Conservation (phyloP, 2,329 filamentous ascomycete species). For the Calonectria naviculata region DNA sequence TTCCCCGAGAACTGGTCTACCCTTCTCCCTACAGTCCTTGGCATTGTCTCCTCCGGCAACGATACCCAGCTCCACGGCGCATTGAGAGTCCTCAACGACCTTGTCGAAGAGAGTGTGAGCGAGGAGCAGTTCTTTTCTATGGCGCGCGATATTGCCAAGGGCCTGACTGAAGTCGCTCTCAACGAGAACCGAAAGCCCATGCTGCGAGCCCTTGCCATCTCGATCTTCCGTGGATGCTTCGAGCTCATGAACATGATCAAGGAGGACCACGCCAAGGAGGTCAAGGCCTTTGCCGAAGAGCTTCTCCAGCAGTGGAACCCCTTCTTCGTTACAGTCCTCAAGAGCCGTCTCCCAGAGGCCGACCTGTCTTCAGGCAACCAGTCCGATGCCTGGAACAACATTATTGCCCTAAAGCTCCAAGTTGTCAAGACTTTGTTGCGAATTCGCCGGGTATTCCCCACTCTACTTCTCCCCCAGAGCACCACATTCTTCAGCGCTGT, state of each 20-base stretch:
- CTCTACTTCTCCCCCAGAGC: constrained; percentile 84
- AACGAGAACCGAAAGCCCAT: constrained; percentile 79
- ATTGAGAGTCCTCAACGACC: constrained; percentile 85
- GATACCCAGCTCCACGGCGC: constrained; percentile 90
- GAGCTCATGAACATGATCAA: constrained; percentile 97
- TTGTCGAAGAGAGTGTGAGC: constrained; percentile 93
- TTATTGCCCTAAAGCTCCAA: constrained; percentile 90
- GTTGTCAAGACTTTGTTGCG: constrained; percentile 95
- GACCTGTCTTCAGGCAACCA: constrained; percentile 56
- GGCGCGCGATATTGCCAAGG: constrained; percentile 85
- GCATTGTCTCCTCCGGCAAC: constrained; percentile 78
- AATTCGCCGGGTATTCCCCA: constrained; percentile 85
- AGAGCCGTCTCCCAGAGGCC: constrained; percentile 77
- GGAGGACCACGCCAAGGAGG: constrained; percentile 87
- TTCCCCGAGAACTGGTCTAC: constrained; percentile 97
- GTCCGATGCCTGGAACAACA: constrained; percentile 80
- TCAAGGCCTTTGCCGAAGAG: constrained; percentile 91
- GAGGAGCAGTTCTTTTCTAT: constrained; percentile 96
- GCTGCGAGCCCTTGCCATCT: constrained; percentile 86
- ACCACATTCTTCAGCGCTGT: constrained; percentile 85
- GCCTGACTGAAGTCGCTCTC: constrained; percentile 84
- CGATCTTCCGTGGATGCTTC: constrained; percentile 91
- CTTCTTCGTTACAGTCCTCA: constrained; percentile 85
- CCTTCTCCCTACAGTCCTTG: constrained; percentile 83
- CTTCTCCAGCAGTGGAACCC: constrained; percentile 86